Evolutionary conservation across 176 grass and related monocot genomes (phyloP).

Genomic region (Oryza officinalis): DNA sequence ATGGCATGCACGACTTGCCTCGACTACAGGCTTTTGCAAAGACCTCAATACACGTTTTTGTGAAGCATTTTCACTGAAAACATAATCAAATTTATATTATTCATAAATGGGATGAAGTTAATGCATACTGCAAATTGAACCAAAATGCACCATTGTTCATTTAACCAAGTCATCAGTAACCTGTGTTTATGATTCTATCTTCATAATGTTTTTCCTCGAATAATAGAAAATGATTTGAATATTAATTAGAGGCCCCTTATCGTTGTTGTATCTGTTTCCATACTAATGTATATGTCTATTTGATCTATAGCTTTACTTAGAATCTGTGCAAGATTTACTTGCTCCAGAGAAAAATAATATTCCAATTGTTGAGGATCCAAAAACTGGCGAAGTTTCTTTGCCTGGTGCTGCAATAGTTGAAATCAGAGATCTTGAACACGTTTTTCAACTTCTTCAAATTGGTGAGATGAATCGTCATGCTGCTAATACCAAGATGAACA

Average conservation of each 20-base stretch:
- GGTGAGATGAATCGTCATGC: slow-evolving; percentile 89
- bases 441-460: slow-evolving; percentile 79
- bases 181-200: background rate
- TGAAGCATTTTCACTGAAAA: slow-evolving; percentile 75
- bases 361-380: slow-evolving; percentile 81
- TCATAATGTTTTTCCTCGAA: background rate
- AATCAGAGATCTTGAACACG: slow-evolving; percentile 77
- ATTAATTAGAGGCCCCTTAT: slow-evolving; percentile 8
- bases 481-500: slow-evolving; percentile 97
- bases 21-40: slow-evolving; percentile 91
- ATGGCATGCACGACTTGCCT: slow-evolving; percentile 54
- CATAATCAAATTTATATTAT: slow-evolving; percentile 85
- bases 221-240: background rate
- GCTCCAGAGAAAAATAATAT: slow-evolving; percentile 90
- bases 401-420: slow-evolving; percentile 80
- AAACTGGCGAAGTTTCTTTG: slow-evolving; percentile 82
- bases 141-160: slow-evolving; percentile 9
- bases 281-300: slow-evolving; percentile 41
- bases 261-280: background rate
- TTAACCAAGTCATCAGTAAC: background rate
- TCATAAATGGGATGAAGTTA: slow-evolving; percentile 31
- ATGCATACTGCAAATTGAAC: background rate
- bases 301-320: slow-evolving; percentile 82
- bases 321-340: slow-evolving; percentile 91
- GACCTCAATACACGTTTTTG: slow-evolving; percentile 78